Conservation (phyloP, 345 rosid genomes). For the Ailanthus altissimus region DNA sequence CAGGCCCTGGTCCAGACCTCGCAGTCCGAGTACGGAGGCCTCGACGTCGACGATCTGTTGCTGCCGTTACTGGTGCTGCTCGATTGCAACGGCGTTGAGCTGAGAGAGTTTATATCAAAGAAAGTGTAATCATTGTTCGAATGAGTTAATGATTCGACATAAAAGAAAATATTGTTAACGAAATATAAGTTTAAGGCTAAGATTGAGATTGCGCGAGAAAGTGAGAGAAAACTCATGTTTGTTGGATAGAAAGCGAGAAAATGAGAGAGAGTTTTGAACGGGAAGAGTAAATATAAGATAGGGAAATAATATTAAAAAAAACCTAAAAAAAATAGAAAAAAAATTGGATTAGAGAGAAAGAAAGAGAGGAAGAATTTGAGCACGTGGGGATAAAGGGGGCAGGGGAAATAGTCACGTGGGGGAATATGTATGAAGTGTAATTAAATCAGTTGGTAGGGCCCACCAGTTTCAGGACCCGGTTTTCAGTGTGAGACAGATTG, state of each 20-base stretch:
- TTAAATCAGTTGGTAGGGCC: constrained; percentile 15
- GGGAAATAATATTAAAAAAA: background rate
- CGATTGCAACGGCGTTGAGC: constrained; percentile 1
- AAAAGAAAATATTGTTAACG: background rate
- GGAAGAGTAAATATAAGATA: background rate
- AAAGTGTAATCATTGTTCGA: constrained; percentile 12
- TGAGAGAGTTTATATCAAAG: constrained; percentile 20
- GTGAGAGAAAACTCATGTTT: constrained; percentile 19
- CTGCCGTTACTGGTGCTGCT: background rate
- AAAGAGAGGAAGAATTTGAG: constrained; percentile 19
- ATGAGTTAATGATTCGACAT: constrained; percentile 9
- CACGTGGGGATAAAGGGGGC: constrained; percentile 41
- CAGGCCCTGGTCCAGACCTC: constrained; percentile 33
- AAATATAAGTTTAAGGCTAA: background rate
- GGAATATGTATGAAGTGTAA: constrained; percentile 8
- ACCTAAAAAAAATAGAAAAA: no score
- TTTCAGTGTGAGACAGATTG: background rate
- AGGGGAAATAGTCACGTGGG: constrained; percentile 39
- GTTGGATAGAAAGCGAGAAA: background rate
- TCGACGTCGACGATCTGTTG: constrained; percentile 20
- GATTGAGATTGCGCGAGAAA: background rate
- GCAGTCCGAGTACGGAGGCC: constrained; percentile 14
- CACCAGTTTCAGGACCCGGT: constrained; percentile 22
- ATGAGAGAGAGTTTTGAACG: background rate
- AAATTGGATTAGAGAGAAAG: background rate